Base-by-base conservation (phyloP, 1,284 basidiomycete genomes). In the Tilletiaria anomala region DNA sequence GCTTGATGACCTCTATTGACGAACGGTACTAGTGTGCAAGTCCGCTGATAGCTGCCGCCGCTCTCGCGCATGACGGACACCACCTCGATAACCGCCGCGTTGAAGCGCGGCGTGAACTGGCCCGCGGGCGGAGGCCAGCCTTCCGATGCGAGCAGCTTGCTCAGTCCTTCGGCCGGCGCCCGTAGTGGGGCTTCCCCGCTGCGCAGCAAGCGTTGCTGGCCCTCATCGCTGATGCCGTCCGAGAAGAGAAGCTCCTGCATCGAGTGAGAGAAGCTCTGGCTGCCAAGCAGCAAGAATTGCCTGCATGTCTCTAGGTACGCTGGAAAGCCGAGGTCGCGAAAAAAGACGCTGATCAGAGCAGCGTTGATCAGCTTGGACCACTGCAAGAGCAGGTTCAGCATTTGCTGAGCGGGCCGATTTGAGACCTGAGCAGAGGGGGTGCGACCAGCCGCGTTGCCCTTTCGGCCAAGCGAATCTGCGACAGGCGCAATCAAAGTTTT, bases 271-370 rank as follows among this genome's bases (percentile, higher is more conserved):
- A 58, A 58, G 16, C 41, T 35, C 8, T 45, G 18, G 39, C 46
- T 51, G 18, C 56, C 56, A 15, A 58, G 49, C 14, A 58, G 40
- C 2, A 58, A 41, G 37, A 53, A 58, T 1, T 38, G 52, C 37
- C 50, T 49, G 48, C 54, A 58, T 2, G 53, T 54, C 20, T 57
- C 52, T 15, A 58, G 53, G 38, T 58, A 56, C 11, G 48, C 49
- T 16, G 42, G 48, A 2, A 58, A 34, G 1, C 50, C 52, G 8
- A 58, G 43, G 17, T 58, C 56, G 29, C 45, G 50, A 40, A 57
- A 58, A 40, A 57, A 58, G 41, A 56, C 52, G 38, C 40, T 47
- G 43, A 58, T 50, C n/a, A 58, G 54, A 14, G 54, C 49, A 26
- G 43, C 41, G 46, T 57, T 57, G 52, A 58, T 51, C 21, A 55